Evolutionary conservation across 371 early-diverging fungal genomes (phyloP), one percentile per base, ranked within the genome.

Genomic region (Mucor piriformis): DNA sequence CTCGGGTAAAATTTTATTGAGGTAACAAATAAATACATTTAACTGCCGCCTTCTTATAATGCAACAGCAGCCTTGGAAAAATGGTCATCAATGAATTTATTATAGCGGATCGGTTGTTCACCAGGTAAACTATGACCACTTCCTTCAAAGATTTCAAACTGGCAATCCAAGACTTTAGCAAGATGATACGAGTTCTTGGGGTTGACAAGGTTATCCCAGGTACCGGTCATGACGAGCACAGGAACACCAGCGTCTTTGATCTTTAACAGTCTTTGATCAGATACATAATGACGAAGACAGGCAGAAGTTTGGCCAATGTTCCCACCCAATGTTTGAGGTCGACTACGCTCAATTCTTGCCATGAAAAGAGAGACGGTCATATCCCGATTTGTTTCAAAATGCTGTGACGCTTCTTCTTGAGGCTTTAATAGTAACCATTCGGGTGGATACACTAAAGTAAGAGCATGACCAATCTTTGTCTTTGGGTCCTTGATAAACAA

Each of bases 111-210:
- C 15, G 64, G 40, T 42, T 61, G 56, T 50, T 73, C 66, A 2
- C 49, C 47, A 3, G 61, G 61, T 10, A 73, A 15, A 32, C 58
- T 61, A 40, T 73, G 73, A 2, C 73, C 73, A 48, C 67, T 57
- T 6, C 67, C 61, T 8, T 69, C 59, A 53, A 73, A 73, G 11
- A 63, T 42, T 11, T 63, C 50, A 0, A 73, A 12, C 3, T 35
- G 50, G 15, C 60, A 43, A 12, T 35, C 58, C 18, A 73, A 24
- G 20, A 54, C 50, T 35, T 60, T 33, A 29, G 37, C 40, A n/a
- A 73, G 20, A 34, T 58, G 47, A 27, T 63, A 35, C 10, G 69
- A 69, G 32, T 69, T 69, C 4, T 25, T 33, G 15, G 69, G 66
- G 42, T 60, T 57, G 2, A 69, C 63, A 2, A 69, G 25, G 15